These are phyloP conservation scores for Starmerella vaccinii DNA, from an alignment of 805 yeast genomes.

Conservation along the genomic window DNA sequence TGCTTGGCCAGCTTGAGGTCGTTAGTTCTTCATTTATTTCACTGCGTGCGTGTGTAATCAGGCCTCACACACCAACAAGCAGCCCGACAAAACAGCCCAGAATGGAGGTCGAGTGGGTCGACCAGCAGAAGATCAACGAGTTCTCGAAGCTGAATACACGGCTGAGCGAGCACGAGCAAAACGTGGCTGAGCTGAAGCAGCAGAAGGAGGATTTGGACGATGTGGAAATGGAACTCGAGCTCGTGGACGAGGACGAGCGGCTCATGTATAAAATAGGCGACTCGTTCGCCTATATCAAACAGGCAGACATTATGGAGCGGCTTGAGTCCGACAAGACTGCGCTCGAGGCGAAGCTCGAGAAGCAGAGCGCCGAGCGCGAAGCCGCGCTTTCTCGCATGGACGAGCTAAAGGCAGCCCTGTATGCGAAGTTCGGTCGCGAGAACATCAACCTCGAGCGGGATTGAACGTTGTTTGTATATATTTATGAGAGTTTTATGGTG, in stretches of 20 bases:
- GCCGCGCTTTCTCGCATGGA: slow-evolving; percentile 45
- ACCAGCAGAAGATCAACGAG: slow-evolving; percentile 79
- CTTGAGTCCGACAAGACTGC: slow-evolving; percentile 52
- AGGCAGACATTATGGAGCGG: slow-evolving; percentile 53
- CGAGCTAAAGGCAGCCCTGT: slow-evolving; percentile 59
- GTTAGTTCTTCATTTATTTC: background rate
- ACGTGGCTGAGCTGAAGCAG: slow-evolving; percentile 41
- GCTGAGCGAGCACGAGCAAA: slow-evolving; percentile 47
- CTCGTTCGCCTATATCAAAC: slow-evolving; percentile 57
- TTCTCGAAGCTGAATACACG: slow-evolving; percentile 74
- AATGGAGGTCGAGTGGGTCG: slow-evolving; percentile 62
- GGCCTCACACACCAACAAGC: background rate
- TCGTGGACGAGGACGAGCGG: slow-evolving; percentile 51
- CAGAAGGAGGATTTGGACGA: slow-evolving; percentile 88
- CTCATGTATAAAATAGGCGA: slow-evolving; percentile 68
- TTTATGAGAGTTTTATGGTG: background rate
- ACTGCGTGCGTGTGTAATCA: slow-evolving; percentile 2
- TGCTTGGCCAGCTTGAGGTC: background rate
- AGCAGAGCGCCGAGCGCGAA: slow-evolving; percentile 40
- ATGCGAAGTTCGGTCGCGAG: slow-evolving; percentile 79
- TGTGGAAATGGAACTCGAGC: slow-evolving; percentile 71
- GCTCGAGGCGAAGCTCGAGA: slow-evolving; percentile 42
- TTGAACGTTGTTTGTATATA: background rate
- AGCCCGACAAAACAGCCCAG: background rate
- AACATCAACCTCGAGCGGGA: slow-evolving; percentile 65